phyloP scores from a whole-genome alignment of 2,329 filamentous ascomycete genomes.

The Diaporthe sp. region DNA sequence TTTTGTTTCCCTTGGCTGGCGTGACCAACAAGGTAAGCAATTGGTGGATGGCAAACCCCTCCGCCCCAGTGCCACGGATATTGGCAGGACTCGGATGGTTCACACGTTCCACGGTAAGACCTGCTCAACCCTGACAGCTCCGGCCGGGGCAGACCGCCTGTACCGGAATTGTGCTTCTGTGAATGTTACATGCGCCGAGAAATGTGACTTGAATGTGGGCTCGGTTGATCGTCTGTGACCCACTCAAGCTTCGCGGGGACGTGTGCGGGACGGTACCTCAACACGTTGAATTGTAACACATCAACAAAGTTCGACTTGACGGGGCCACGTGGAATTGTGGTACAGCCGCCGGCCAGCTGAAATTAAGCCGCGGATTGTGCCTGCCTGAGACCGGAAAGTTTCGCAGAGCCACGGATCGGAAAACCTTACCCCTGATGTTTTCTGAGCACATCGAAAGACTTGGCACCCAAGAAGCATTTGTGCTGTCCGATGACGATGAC shows the following conservation, averaged over 20 bases:
- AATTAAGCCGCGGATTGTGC: neutral
- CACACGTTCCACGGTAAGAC: slow-evolving; percentile 1
- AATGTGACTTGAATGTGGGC: neutral
- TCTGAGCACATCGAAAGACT: neutral
- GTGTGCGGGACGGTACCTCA: neutral
- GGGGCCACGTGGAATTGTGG: slow-evolving; percentile 13
- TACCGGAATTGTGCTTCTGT: neutral
- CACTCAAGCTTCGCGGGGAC: slow-evolving; percentile 1
- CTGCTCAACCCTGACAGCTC: neutral
- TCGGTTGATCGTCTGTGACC: neutral
- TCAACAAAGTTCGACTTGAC: neutral
- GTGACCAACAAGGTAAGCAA: neutral
- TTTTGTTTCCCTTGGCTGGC: slow-evolving; percentile 3
- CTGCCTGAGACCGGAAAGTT: neutral
- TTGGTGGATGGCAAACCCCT: neutral
- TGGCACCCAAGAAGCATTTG: neutral
- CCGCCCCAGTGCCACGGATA: neutral
- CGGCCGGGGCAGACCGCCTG: neutral
- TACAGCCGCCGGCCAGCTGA: slow-evolving; percentile 2
- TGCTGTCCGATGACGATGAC: neutral
- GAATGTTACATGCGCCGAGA: neutral
- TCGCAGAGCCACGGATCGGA: neutral
- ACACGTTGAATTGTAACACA: neutral
- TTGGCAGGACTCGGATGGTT: neutral
- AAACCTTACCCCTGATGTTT: neutral